phyloP scores from a whole-genome alignment of 371 early-diverging fungal genomes.

The Mucor irregularis region DNA sequence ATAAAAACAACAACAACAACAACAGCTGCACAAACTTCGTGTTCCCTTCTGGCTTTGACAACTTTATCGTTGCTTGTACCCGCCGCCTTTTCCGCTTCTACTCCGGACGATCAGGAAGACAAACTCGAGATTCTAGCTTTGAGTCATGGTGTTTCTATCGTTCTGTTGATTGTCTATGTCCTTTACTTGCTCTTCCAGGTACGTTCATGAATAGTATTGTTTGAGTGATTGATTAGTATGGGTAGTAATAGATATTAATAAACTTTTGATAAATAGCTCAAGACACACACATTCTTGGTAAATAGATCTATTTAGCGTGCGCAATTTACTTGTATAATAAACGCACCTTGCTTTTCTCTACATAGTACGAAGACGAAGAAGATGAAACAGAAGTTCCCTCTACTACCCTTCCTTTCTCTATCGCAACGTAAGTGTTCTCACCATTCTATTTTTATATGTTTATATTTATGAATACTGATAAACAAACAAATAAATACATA shows the following conservation, averaged over 20 bases:
- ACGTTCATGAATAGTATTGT: too few species aligned
- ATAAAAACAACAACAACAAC: too few species aligned
- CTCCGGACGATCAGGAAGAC: constrained; percentile 22
- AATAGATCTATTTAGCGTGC: not conserved
- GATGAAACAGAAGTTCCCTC: constrained; percentile 53
- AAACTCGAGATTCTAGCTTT: constrained; percentile 56
- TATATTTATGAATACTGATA: not conserved
- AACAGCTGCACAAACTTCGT: constrained; percentile 71
- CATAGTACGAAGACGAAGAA: constrained; percentile 49
- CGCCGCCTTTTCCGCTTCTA: constrained; percentile 68
- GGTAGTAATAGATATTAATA: too few species aligned
- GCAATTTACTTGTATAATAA: not conserved
- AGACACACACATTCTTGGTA: constrained; percentile 67
- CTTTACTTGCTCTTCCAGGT: constrained; percentile 78
- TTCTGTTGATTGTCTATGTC: constrained; percentile 70
- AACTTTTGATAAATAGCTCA: constrained; percentile 49
- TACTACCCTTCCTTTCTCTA: constrained; percentile 50
- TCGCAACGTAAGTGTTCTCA: constrained; percentile 21
- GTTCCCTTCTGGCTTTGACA: constrained; percentile 76
- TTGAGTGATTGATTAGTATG: too few species aligned
- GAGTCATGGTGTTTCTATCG: constrained; percentile 72
- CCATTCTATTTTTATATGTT: not conserved
- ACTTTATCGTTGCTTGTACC: constrained; percentile 80
- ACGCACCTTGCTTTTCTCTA: not conserved
- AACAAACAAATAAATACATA: constrained; percentile 5